Evolutionary conservation across 1,284 basidiomycete genomes (phyloP).

Genomic region (Sporisorium scitamineum): DNA sequence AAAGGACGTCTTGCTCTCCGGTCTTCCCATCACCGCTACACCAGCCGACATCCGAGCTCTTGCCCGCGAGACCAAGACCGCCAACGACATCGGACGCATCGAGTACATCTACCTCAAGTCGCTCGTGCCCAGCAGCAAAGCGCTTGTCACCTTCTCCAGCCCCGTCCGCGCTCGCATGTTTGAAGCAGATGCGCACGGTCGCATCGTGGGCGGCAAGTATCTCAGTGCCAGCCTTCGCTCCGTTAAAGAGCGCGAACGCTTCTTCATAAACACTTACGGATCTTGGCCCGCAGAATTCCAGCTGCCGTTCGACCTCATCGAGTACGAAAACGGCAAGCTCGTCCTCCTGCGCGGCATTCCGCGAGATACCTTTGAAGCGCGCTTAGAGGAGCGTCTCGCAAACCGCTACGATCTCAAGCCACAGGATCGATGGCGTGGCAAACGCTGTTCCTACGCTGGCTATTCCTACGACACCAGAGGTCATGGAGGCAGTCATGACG

Average conservation of each 20-base stretch:
- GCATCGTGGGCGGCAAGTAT: conserved; percentile 33
- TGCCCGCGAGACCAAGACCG: conserved; percentile 11
- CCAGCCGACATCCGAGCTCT: conserved; percentile 38
- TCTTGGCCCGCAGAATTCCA: conserved; percentile 17
- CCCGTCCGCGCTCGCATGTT: conserved; percentile 15
- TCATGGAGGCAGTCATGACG: conserved; percentile 32
- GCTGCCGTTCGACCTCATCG: conserved; percentile 43
- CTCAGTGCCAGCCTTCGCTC: conserved; percentile 16
- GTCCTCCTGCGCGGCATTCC: conserved; percentile 54
- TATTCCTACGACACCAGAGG: conserved; percentile 15
- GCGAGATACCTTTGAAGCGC: conserved; percentile 45
- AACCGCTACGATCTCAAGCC: conserved; percentile 40
- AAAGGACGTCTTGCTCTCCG: conserved; percentile 29
- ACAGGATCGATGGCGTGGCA: conserved; percentile 41
- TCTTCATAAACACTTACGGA: conserved; percentile 16
- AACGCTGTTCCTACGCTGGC: conserved; percentile 17
- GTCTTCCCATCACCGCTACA: conserved; percentile 33
- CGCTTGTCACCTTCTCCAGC: conserved; percentile 31
- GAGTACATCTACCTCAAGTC: conserved; percentile 34
- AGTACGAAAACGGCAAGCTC: conserved; percentile 43
- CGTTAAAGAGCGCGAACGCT: neutral
- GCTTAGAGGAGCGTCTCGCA: conserved; percentile 50
- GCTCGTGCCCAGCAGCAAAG: conserved; percentile 26
- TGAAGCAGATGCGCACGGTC: conserved; percentile 13
- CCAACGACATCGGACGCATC: conserved; percentile 34